Evolutionary conservation across 2,329 filamentous ascomycete genomes (phyloP).

Genomic region (Leptographium procerum): DNA sequence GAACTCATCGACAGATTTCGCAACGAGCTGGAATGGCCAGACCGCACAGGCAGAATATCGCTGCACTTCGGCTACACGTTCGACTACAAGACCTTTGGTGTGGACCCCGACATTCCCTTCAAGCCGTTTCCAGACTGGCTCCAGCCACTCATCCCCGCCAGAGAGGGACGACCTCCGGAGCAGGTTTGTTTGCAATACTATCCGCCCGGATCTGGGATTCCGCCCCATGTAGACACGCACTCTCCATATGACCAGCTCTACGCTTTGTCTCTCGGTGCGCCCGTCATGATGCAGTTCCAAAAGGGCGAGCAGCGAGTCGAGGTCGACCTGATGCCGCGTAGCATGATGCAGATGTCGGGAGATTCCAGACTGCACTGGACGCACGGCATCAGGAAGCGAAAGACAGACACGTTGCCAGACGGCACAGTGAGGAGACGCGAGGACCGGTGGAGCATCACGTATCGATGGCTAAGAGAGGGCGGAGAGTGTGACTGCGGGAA

Average conservation of each 20-base stretch:
- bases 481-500: slow-evolving; percentile 39
- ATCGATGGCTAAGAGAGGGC: slow-evolving; percentile 37
- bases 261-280: slow-evolving; percentile 29
- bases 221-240: slow-evolving; percentile 50
- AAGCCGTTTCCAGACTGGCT: slow-evolving; percentile 41
- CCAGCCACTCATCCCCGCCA: slow-evolving; percentile 31
- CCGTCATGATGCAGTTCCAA: slow-evolving; percentile 33
- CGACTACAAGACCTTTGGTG: slow-evolving; percentile 46
- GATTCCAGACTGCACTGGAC: slow-evolving; percentile 39
- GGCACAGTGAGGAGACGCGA: slow-evolving; percentile 29
- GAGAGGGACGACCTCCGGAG: slow-evolving; percentile 34
- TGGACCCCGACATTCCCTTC: slow-evolving; percentile 37
- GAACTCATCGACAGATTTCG: slow-evolving; percentile 31
- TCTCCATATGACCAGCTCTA: slow-evolving; percentile 34
- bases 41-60: slow-evolving; percentile 32
- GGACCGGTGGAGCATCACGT: slow-evolving; percentile 44
- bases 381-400: slow-evolving; percentile 20
- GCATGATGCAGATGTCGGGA: slow-evolving; percentile 39
- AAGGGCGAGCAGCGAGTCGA: slow-evolving; percentile 23
- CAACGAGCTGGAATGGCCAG: slow-evolving; percentile 34
- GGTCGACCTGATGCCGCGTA: slow-evolving; percentile 34
- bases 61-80: slow-evolving; percentile 47
- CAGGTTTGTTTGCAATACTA: slow-evolving; percentile 52
- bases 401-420: slow-evolving; percentile 32
- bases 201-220: slow-evolving; percentile 47